These are phyloP conservation scores for Pseudogymnoascus sp. DNA, from an alignment of 2,329 filamentous ascomycete genomes.

Conservation along the genomic window DNA sequence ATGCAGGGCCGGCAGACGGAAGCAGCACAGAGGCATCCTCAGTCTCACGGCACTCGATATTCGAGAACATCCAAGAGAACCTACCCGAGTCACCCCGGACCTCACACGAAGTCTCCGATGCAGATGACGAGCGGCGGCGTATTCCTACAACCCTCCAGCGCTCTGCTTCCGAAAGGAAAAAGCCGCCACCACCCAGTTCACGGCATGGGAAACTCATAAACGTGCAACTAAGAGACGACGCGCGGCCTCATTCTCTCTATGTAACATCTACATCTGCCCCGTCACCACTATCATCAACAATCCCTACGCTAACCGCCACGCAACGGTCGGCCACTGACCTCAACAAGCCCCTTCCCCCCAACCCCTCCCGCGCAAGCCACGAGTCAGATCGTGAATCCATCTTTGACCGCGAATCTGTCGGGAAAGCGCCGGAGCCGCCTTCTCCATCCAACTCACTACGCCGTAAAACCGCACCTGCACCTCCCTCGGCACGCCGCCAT, in stretches of 20 bases:
- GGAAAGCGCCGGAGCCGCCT: conserved; percentile 42
- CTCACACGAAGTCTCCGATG: conserved; percentile 52
- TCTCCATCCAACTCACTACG: conserved; percentile 26
- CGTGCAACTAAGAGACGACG: conserved; percentile 35
- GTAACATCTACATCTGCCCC: conserved; percentile 13
- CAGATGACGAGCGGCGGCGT: conserved; percentile 41
- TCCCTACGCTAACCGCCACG: conserved; percentile 25
- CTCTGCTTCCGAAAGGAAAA: conserved; percentile 47
- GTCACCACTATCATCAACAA: conserved; percentile 19
- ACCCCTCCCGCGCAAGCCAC: conserved; percentile 40
- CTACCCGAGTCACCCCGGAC: conserved; percentile 45
- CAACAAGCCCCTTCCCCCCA: conserved; percentile 56
- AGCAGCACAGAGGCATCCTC: conserved; percentile 54
- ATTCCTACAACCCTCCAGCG: conserved; percentile 23
- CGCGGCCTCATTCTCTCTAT: conserved; percentile 16
- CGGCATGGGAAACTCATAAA: conserved; percentile 71
- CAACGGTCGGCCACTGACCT: conserved; percentile 41
- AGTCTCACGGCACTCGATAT: conserved; percentile 50
- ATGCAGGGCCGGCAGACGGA: conserved; percentile 34
- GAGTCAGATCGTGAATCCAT: conserved; percentile 39
- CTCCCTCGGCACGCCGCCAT: conserved; percentile 31
- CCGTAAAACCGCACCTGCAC: conserved; percentile 34
- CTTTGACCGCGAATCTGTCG: conserved; percentile 48
- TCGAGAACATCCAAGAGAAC: conserved; percentile 41
- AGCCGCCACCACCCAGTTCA: conserved; percentile 67